Evolutionary conservation across 345 rosid species (phyloP), one percentile per base, ranked within the genome.

Genomic region (Pugionium cornutum): DNA sequence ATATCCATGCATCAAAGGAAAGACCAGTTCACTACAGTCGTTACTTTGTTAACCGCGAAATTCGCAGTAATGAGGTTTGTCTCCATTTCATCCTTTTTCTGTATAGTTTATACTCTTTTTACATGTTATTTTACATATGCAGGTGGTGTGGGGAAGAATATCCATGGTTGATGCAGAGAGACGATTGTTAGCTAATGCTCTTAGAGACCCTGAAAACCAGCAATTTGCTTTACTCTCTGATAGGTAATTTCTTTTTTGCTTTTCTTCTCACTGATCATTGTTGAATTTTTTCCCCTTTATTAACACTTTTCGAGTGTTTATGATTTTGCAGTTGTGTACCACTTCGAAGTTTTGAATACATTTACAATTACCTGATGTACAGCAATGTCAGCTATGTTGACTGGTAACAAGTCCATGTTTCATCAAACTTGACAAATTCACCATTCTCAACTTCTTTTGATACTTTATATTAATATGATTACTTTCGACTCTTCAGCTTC

Each of bases 341-440:
- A 1, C 79, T 94, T 79, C 86, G 92, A 66, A 74, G 79, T 64
- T 94, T 94, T 68, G 92, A 94, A 62, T 85, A 90, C 74, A 75
- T 86, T 71, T 90, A 83, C 75, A 83, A 88, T 84, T 94, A 86
- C 81, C 75, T 94, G 64, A 81, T 94, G 86, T 80, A 85, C 79
- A 77, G 89, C 46, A 94, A 40, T 8, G 4, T 40, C 44, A 40
- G 44, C 44, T 40, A 40, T 40, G 44, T 40, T 40, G 44, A 40
- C 83, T 79, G 96, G 99, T 94, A 85, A 80, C 73, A 8, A 55
- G 2, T 6, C 58, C 3, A 27, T 42, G 61, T 10, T 41, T 48
- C 30, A 57, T 45, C 11, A 46, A 2, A 10, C 55, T 11, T 60
- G 33, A 1, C 6, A 44, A 33, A 62, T 26, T 53, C 44, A 33